These are phyloP conservation scores for Backusella circina DNA, from an alignment of 192 early-diverging fungal species.

Conservation along the genomic window DNA sequence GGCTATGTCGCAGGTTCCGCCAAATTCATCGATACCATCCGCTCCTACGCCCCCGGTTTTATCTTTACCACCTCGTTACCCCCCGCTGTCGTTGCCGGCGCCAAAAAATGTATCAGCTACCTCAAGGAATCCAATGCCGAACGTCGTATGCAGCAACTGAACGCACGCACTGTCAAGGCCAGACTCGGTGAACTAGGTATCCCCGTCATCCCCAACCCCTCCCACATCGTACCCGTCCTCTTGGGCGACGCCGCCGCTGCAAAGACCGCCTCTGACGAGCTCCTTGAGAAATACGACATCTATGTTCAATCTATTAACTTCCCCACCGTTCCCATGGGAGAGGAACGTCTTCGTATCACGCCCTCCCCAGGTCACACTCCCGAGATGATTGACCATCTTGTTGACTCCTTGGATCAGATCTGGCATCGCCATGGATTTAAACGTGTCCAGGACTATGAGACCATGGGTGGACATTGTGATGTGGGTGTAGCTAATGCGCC, in stretches of 20 bases:
- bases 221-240: conserved; percentile 97
- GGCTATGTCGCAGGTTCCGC: conserved; percentile 93
- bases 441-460: conserved; percentile 80
- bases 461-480: conserved; percentile 79
- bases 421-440: conserved; percentile 86
- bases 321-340: conserved; percentile 89
- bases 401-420: conserved; percentile 77
- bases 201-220: conserved; percentile 96
- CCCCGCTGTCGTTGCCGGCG: conserved; percentile 85
- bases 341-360: conserved; percentile 97
- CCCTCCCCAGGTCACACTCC: conserved; percentile 90
- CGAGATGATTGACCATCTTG: conserved; percentile 79
- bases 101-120: conserved; percentile 88
- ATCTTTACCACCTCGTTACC: conserved; percentile 99
- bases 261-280: conserved; percentile 90
- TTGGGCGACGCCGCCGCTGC: conserved; percentile 95
- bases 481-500: conserved; percentile 59
- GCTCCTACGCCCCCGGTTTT: conserved; percentile 94
- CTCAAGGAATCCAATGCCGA: conserved; percentile 81
- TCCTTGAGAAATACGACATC: conserved; percentile 84
- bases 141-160: conserved; percentile 89
- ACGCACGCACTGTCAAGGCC: conserved; percentile 85
- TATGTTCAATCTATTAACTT: conserved; percentile 99
- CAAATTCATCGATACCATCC: conserved; percentile 86
- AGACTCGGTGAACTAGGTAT: conserved; percentile 79